These are phyloP conservation scores for Alternaria ventricosa DNA, from an alignment of 2,329 filamentous ascomycete genomes.

Conservation along the genomic window DNA sequence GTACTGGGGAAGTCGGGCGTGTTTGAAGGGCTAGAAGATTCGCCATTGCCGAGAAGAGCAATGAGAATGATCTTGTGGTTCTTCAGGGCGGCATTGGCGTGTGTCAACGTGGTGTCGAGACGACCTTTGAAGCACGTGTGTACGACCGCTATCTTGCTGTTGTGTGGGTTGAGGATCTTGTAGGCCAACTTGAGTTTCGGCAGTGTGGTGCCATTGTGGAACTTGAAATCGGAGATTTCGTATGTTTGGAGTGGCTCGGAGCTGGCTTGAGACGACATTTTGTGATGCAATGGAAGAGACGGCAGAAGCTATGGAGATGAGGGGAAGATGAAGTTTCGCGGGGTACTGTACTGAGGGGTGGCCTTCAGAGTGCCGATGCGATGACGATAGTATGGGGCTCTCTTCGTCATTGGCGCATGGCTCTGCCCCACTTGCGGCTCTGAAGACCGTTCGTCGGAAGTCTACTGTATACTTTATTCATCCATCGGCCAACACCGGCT, in stretches of 20 bases:
- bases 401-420: conserved; percentile 3
- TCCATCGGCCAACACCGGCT: background rate
- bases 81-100: conserved; percentile 52
- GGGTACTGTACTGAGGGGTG: background rate
- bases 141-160: conserved; percentile 49
- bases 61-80: conserved; percentile 59
- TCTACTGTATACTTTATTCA: background rate
- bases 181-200: conserved; percentile 27
- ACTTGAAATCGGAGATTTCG: conserved; percentile 25
- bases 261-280: conserved; percentile 18
- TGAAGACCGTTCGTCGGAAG: background rate
- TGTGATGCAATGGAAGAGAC: background rate
- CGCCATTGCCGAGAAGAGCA: conserved; percentile 61
- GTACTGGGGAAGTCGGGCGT: conserved; percentile 55
- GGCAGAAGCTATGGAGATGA: background rate
- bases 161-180: conserved; percentile 31
- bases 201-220: conserved; percentile 23
- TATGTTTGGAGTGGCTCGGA: conserved; percentile 18
- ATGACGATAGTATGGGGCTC: conserved; percentile 8
- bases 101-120: conserved; percentile 58
- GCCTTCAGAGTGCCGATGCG: background rate
- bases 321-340: background rate
- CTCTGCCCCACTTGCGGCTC: conserved; percentile 9
- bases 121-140: conserved; percentile 63
- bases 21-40: conserved; percentile 61